phyloP scores from a whole-genome alignment of 805 yeast species.

The Starmerella lactis-condensi region DNA sequence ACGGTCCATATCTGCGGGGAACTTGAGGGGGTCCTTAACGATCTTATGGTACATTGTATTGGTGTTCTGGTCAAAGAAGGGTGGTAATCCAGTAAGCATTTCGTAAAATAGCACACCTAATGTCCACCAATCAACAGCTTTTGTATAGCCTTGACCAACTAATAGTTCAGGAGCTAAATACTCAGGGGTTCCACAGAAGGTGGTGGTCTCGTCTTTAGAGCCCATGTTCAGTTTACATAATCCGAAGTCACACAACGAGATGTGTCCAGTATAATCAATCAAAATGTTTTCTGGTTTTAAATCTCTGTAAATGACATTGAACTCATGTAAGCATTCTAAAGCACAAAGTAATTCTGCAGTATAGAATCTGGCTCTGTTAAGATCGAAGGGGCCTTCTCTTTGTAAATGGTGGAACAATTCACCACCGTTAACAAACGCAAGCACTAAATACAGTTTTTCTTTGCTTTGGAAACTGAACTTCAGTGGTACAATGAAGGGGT shows the following conservation, averaged over 20 bases:
- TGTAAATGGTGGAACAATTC: conserved; percentile 89
- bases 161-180: conserved; percentile 89
- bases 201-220: conserved; percentile 63
- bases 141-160: conserved; percentile 81
- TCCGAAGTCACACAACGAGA: conserved; percentile 94
- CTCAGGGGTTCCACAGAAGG: conserved; percentile 97
- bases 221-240: conserved; percentile 90
- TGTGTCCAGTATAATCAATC: conserved; percentile 91
- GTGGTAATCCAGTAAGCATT: conserved; percentile 94
- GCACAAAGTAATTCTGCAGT: conserved; percentile 89
- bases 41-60: conserved; percentile 89
- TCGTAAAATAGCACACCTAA: conserved; percentile 83
- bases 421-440: conserved; percentile 92
- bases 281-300: conserved; percentile 90
- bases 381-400: conserved; percentile 69
- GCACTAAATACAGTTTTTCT: conserved; percentile 78
- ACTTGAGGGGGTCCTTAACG: conserved; percentile 67
- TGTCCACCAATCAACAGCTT: conserved; percentile 98
- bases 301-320: conserved; percentile 88
- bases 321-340: conserved; percentile 72
- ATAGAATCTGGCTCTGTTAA: conserved; percentile 80
- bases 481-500: conserved; percentile 90
- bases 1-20: conserved; percentile 72
- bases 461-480: conserved; percentile 94
- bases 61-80: conserved; percentile 87